Percentiles rank a stretch among this genome's conserved stretches.
Evolutionary conservation across 2,329 filamentous ascomycete species (phyloP).

Genomic region (Neopestalotiopsis rosae): DNA sequence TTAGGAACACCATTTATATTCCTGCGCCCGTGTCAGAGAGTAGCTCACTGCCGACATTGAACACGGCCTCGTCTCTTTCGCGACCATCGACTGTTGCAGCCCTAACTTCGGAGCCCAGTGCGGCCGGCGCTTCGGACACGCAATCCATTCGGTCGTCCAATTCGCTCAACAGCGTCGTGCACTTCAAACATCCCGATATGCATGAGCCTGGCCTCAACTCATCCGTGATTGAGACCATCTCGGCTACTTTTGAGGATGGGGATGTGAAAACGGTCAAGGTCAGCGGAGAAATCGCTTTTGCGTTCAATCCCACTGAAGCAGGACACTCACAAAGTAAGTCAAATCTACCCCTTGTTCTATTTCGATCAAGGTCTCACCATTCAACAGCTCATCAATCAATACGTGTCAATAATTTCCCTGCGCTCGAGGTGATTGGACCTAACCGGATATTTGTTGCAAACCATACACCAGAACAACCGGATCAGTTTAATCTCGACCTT

Average conservation of each 20-base stretch:
- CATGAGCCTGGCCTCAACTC: constrained; percentile 80
- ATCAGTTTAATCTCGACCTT: constrained; percentile 81
- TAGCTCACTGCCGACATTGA: constrained; percentile 41
- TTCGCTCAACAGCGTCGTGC: constrained; percentile 72
- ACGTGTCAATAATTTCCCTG: constrained; percentile 84
- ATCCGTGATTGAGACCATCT: constrained; percentile 92
- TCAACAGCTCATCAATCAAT: constrained; percentile 66
- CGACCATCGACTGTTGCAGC: constrained; percentile 56
- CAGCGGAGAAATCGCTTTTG: constrained; percentile 87
- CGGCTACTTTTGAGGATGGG: constrained; percentile 79
- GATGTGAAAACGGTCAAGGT: constrained; percentile 74
- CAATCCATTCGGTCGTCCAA: constrained; percentile 90
- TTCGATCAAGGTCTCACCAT: constrained; percentile 32
- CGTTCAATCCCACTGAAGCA: constrained; percentile 68
- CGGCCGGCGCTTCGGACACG: constrained; percentile 73
- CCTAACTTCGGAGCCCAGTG: constrained; percentile 67
- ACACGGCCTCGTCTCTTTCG: constrained; percentile 40
- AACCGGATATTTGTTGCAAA: constrained; percentile 91
- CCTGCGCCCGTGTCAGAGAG: constrained; percentile 49
- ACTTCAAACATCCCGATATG: constrained; percentile 83
- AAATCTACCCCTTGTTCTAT: constrained; percentile 29
- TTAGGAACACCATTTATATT: constrained; percentile 88
- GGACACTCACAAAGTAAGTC: constrained; percentile 55
- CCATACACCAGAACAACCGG: constrained; percentile 65
- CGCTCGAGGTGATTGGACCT: constrained; percentile 90